These are phyloP conservation scores for Alternaria sp. DNA, from an alignment of 2,329 filamentous ascomycete genomes.

Conservation along the genomic window DNA sequence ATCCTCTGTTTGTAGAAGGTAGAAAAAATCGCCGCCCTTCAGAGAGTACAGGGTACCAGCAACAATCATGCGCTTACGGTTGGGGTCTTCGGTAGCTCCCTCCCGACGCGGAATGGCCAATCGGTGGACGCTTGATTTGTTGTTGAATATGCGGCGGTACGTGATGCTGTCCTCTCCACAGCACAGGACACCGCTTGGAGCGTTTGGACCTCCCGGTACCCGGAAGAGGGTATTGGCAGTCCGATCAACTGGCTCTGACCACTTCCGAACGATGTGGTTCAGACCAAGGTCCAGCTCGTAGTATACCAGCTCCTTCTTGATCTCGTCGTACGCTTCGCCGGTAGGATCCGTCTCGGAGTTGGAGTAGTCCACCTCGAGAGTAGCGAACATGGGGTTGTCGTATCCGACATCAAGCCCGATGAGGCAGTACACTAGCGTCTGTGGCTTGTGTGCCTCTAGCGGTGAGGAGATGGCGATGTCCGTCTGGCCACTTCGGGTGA, in stretches of 20 bases:
- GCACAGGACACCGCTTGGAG: constrained; percentile 92
- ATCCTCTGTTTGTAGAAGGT: constrained; percentile 93
- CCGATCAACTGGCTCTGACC: constrained; percentile 91
- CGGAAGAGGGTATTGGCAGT: constrained; percentile 91
- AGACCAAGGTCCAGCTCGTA: constrained; percentile 96
- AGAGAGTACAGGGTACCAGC: constrained; percentile 97
- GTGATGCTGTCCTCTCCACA: constrained; percentile 95
- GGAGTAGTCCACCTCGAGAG: constrained; percentile 90
- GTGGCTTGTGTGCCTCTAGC: constrained; percentile 91
- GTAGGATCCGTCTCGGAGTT: constrained; percentile 91
- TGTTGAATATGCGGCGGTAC: constrained; percentile 87
- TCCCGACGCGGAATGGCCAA: constrained; percentile 86
- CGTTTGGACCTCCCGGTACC: constrained; percentile 90
- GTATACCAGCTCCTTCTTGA: constrained; percentile 92
- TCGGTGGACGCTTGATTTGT: constrained; percentile 76
- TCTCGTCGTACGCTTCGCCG: constrained; percentile 78
- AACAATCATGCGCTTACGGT: constrained; percentile 84
- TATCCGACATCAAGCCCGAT: constrained; percentile 94
- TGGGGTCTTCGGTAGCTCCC: constrained; percentile 89
- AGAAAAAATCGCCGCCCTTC: constrained; percentile 90
- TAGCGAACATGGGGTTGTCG: constrained; percentile 94
- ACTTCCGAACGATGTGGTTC: constrained; percentile 96
- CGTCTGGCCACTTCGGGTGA: constrained; percentile 93
- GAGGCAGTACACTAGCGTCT: constrained; percentile 86
- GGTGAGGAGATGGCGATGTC: constrained; percentile 97